Conservation (phyloP, 2,329 filamentous ascomycete species). For the Fusarium paranaense region DNA sequence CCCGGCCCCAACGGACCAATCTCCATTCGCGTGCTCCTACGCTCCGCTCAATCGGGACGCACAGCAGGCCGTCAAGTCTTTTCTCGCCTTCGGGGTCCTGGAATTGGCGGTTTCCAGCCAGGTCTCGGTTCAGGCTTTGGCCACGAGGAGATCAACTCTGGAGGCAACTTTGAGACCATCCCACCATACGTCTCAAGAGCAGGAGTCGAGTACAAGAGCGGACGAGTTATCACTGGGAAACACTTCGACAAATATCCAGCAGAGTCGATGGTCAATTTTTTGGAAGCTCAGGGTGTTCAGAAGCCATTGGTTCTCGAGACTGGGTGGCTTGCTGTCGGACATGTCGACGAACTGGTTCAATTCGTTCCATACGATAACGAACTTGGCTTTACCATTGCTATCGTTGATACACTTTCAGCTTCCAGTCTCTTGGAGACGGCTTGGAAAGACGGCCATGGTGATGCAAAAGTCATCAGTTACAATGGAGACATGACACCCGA, state of each 20-base stretch:
- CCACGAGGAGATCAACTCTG: constrained; percentile 33
- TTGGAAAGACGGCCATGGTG: constrained; percentile 40
- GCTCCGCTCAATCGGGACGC: constrained; percentile 45
- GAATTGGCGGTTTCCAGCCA: constrained; percentile 49
- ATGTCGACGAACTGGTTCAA: constrained; percentile 46
- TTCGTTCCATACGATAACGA: constrained; percentile 42
- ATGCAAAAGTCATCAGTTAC: constrained; percentile 2
- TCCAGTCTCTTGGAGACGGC: constrained; percentile 42
- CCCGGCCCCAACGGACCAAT: constrained; percentile 50
- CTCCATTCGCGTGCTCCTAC: constrained; percentile 49
- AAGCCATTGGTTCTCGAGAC: constrained; percentile 48
- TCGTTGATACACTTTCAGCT: constrained; percentile 37
- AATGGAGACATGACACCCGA: constrained; percentile 6
- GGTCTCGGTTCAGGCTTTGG: constrained; percentile 2
- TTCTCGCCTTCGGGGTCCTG: constrained; percentile 44
- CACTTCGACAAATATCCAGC: constrained; percentile 13
- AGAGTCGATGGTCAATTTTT: constrained; percentile 39
- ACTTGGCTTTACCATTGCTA: constrained; percentile 43
- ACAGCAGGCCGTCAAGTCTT: constrained; percentile 49
- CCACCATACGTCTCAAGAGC: constrained; percentile 46
- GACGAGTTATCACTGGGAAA: constrained; percentile 37
- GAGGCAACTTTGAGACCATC: constrained; percentile 54
- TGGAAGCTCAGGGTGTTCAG: constrained; percentile 50
- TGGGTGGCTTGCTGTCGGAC: constrained; percentile 42
- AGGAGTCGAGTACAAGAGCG: constrained; percentile 35